phyloP scores from a whole-genome alignment of 257 asterid genomes.

The Solanum appendiculatum region DNA sequence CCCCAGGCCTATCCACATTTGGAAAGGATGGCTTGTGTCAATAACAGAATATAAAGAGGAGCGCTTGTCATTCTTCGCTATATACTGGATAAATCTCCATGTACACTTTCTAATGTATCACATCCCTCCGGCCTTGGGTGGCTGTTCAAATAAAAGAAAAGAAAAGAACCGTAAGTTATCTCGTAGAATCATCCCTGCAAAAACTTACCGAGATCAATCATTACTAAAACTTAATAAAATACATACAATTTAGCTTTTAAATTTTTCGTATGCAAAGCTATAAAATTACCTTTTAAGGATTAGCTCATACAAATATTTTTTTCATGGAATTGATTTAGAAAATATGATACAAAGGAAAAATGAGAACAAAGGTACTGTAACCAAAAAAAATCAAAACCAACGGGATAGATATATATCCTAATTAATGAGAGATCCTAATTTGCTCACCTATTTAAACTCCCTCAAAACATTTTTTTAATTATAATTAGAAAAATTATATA shows the following conservation, averaged over 20 bases:
- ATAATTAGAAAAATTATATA: neutral
- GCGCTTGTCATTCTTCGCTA: constrained; percentile 7
- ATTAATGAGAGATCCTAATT: neutral
- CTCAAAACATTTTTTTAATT: neutral
- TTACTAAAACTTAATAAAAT: neutral
- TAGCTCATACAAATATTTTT: too few species aligned
- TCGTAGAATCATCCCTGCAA: neutral
- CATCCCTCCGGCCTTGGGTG: constrained; percentile 36
- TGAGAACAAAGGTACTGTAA: neutral
- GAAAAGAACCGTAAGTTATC: neutral
- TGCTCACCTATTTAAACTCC: neutral
- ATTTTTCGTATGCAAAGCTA: too few species aligned
- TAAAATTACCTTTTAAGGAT: too few species aligned
- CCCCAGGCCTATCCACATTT: neutral
- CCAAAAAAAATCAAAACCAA: neutral
- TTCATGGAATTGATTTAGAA: too few species aligned
- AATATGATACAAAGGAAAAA: neutral
- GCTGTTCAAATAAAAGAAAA: constrained; percentile 16
- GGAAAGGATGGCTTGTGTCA: neutral
- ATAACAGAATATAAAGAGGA: neutral
- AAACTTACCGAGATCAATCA: neutral
- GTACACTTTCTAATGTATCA: constrained; percentile 14
- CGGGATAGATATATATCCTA: neutral
- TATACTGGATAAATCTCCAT: constrained; percentile 15
- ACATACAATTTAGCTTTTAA: too few species aligned